These are phyloP conservation scores for Candida coquimbonensis DNA, from an alignment of 805 yeast genomes.

Conservation along the genomic window DNA sequence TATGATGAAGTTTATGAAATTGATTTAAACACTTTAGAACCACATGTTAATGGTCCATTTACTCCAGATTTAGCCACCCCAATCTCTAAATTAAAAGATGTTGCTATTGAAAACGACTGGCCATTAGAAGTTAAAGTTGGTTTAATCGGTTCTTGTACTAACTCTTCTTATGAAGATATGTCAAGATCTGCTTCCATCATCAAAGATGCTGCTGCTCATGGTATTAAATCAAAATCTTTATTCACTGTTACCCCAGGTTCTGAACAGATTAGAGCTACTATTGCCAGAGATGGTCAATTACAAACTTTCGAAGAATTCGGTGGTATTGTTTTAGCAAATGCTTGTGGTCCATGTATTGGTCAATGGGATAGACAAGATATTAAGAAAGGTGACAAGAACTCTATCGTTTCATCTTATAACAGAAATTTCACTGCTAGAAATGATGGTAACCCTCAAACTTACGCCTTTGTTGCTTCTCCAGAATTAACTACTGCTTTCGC, in stretches of 20 bases:
- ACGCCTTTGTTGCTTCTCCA: constrained; percentile 96
- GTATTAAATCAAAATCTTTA: constrained; percentile 85
- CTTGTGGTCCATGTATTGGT: constrained; percentile 99
- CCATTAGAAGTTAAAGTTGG: constrained; percentile 91
- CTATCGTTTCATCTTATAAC: constrained; percentile 95
- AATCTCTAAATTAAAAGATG: constrained; percentile 76
- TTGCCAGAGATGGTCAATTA: constrained; percentile 92
- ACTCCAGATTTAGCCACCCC: constrained; percentile 98
- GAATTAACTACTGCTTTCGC: constrained; percentile 94
- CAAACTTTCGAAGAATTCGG: constrained; percentile 86
- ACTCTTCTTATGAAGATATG: constrained; percentile 98
- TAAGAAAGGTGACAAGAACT: constrained; percentile 91
- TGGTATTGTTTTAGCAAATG: constrained; percentile 92
- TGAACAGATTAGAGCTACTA: constrained; percentile 97
- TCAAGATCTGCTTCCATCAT: constrained; percentile 91
- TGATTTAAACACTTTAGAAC: constrained; percentile 84
- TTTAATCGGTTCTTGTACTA: constrained; percentile 96
- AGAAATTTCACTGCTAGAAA: constrained; percentile 97
- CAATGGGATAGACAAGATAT: constrained; percentile 97
- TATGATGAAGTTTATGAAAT: constrained; percentile 92
- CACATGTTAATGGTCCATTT: constrained; percentile 96
- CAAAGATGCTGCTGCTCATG: constrained; percentile 83
- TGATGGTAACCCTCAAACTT: constrained; percentile 96
- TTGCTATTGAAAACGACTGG: constrained; percentile 83
- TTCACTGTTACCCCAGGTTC: constrained; percentile 97